Evolutionary conservation across 2,329 filamentous ascomycete genomes (phyloP).

Genomic region (Blastomyces silverae): DNA sequence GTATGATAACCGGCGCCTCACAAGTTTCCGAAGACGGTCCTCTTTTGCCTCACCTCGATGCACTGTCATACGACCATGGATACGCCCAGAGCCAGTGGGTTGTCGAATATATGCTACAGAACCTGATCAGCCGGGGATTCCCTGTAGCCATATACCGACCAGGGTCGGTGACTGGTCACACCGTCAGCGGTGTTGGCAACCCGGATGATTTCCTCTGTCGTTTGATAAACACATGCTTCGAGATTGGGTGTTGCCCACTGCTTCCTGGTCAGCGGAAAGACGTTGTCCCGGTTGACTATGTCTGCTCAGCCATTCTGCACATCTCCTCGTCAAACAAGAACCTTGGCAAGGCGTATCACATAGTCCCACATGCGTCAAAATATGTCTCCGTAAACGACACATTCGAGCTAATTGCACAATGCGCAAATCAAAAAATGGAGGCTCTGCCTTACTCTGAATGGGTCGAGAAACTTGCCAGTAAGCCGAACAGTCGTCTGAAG

Average conservation of each 20-base stretch:
- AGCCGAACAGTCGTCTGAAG: conserved; percentile 15
- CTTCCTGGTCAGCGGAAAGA: conserved; percentile 27
- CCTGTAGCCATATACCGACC: conserved; percentile 65
- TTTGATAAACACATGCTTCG: conserved; percentile 70
- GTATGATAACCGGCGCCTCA: conserved; percentile 21
- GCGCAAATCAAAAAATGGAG: conserved; percentile 8
- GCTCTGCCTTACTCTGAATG: conserved; percentile 21
- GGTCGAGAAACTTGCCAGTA: conserved; percentile 17
- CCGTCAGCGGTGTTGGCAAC: conserved; percentile 54
- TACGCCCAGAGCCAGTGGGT: conserved; percentile 86
- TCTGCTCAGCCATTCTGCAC: conserved; percentile 22
- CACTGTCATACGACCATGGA: conserved; percentile 56
- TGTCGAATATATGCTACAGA: conserved; percentile 58
- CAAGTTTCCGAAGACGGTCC: conserved; percentile 23
- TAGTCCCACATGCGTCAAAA: conserved; percentile 20
- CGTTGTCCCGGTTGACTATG: conserved; percentile 28
- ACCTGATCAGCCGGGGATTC: conserved; percentile 66
- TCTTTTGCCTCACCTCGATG: conserved; percentile 21
- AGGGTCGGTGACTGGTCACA: conserved; percentile 71
- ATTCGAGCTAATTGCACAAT: conserved; percentile 18
- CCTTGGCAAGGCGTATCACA: conserved; percentile 23
- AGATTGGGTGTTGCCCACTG: conserved; percentile 47
- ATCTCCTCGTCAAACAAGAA: conserved; percentile 20
- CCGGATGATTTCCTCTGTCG: conserved; percentile 81
- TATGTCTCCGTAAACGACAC: conserved; percentile 21